These are phyloP conservation scores for Melanopsichium pennsylvanicum DNA, from an alignment of 1,284 basidiomycete genomes.

Conservation along the genomic window DNA sequence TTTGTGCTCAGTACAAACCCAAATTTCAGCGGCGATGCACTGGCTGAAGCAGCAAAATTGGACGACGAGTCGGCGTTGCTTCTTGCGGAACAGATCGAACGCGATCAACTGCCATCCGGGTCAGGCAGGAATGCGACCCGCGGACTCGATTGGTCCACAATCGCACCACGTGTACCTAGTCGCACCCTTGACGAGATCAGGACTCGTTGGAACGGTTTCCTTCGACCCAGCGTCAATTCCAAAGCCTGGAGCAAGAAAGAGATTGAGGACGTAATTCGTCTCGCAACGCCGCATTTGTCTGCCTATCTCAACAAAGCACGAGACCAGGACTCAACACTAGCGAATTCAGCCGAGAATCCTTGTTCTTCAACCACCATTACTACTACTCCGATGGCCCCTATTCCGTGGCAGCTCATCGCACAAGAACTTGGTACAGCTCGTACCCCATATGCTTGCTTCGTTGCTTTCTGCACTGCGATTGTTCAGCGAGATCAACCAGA, in stretches of 20 bases:
- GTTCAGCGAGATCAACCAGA: slow-evolving; percentile 30
- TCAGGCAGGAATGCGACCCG: neutral
- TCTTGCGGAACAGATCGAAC: slow-evolving; percentile 30
- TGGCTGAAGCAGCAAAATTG: slow-evolving; percentile 20
- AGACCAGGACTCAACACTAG: neutral
- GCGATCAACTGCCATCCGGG: neutral
- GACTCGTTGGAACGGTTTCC: slow-evolving; percentile 30
- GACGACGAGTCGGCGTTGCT: slow-evolving; percentile 12
- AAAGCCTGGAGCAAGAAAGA: slow-evolving; percentile 16
- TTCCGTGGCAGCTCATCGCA: slow-evolving; percentile 31
- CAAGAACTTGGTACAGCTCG: slow-evolving; percentile 13
- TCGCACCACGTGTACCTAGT: slow-evolving; percentile 18
- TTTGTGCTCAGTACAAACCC: slow-evolving; percentile 13
- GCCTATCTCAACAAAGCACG: neutral
- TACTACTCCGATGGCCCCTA: neutral
- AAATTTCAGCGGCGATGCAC: slow-evolving; percentile 6
- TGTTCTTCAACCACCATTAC: too few relatives aligned
- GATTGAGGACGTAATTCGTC: slow-evolving; percentile 8
- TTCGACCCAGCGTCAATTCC: slow-evolving; percentile 31
- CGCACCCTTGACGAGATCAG: slow-evolving; percentile 28
- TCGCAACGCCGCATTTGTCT: slow-evolving; percentile 15
- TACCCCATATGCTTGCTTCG: slow-evolving; percentile 33
- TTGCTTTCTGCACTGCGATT: slow-evolving; percentile 18
- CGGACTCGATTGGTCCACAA: slow-evolving; percentile 31
- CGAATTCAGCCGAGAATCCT: too few relatives aligned